phyloP scores from a whole-genome alignment of 345 rosid genomes.

The Aquilaria yunnanensis region DNA sequence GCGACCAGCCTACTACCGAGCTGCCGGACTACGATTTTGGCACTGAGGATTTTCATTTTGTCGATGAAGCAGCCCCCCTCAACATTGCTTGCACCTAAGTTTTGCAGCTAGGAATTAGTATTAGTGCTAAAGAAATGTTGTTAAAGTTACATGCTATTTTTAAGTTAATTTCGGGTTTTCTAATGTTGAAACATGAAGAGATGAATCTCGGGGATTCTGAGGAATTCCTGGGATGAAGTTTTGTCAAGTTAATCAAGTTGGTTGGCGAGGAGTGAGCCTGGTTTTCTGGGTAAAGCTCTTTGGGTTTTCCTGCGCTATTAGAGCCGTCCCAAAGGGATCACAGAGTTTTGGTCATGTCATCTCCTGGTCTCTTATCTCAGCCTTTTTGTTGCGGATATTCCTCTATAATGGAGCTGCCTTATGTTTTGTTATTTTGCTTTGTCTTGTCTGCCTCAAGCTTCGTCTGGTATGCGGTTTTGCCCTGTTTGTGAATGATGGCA shows the following conservation, averaged over 20 bases:
- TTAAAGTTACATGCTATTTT: not conserved
- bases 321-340: conserved; percentile 50
- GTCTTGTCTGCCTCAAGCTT: too few relatives aligned
- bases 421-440: too few relatives aligned
- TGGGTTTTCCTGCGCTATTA: conserved; percentile 59
- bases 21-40: conserved; percentile 68
- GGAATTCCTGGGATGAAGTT: conserved; percentile 14
- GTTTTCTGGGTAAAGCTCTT: conserved; percentile 11
- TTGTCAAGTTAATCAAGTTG: conserved; percentile 11
- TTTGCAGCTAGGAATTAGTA: conserved; percentile 59
- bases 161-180: not conserved
- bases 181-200: not conserved
- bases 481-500: too few relatives aligned
- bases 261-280: conserved; percentile 17
- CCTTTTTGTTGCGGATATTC: too few relatives aligned
- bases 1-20: conserved; percentile 33
- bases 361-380: too few relatives aligned
- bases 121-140: not conserved
- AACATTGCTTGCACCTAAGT: conserved; percentile 71
- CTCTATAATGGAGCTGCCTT: too few relatives aligned
- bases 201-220: conserved; percentile 13
- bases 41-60: conserved; percentile 5
- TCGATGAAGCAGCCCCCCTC: conserved; percentile 8
- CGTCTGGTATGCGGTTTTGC: too few relatives aligned
- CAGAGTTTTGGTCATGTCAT: too few relatives aligned